Base-by-base conservation (phyloP, 352 stramenopile species). In the Peronospora tabacina region DNA sequence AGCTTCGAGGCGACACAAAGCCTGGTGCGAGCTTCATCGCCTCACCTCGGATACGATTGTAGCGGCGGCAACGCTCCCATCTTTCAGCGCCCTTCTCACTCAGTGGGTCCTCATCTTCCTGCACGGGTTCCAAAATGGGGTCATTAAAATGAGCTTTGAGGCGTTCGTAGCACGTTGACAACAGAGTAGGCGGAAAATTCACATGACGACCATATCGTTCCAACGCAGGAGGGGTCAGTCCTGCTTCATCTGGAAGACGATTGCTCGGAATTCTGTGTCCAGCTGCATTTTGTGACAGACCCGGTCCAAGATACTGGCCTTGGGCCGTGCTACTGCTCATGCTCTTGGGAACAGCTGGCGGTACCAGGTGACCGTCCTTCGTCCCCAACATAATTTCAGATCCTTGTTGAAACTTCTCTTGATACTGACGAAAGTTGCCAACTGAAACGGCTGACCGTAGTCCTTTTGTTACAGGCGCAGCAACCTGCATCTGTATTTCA, bases 51-150 rank as follows among this genome's bases (percentile, higher is more conserved):
- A 92, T 79, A 0, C 73, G 68, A 22, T 79, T 81, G 39, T 82
- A 90, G 0, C 77, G 74, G 3, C 76, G 70, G 26, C 55, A 54
- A 7, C 78, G 70, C 30, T 91, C 82, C 49, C 83, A 72, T 10
- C 69, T 72, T 47, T 86, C 78, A 15, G 76, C 79, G 3, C 76
- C 79, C 26, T 75, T 81, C 35, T 87, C 70, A 17, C 78, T 91
- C 24, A 94, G 46, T 17, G 82, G 82, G 17, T 94, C 82, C 28
- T 87, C 75, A 10, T 87, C 70, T 45, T 94, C 78, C 11, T 68
- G 61, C 9, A 82, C 28, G 4, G 74, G 63, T 16, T 89, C 78
- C 24, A 89, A 50, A 29, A 85, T 82, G 6, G 76, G 52, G 4
- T 82, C 65, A 35, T 87, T 91, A 51, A 91, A 91, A n/a, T 79